Evolutionary conservation across 441 rosid species (phyloP).

Genomic region (Aleurites moluccanus): DNA sequence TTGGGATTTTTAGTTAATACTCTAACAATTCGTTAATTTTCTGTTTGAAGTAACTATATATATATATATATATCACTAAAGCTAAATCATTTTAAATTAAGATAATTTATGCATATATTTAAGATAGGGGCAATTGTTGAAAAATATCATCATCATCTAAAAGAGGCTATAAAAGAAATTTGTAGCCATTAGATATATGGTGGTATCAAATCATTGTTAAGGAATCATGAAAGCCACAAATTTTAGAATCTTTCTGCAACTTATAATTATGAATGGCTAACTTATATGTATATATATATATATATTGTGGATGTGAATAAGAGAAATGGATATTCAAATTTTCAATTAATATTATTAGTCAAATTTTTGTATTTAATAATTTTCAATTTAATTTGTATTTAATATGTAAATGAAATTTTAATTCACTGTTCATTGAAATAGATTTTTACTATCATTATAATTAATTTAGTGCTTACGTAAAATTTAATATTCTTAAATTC

Average conservation of each 20-base stretch:
- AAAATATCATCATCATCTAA: constrained; percentile 6
- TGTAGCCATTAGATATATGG: constrained; percentile 13
- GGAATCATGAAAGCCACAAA: constrained; percentile 19
- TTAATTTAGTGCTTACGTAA: too few species aligned
- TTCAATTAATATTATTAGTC: neutral
- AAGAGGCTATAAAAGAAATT: neutral
- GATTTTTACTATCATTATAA: too few species aligned
- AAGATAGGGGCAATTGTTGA: neutral
- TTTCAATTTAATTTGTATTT: too few species aligned
- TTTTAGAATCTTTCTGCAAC: constrained; percentile 16
- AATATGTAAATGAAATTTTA: too few species aligned
- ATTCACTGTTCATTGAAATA: too few species aligned
- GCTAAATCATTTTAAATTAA: neutral
- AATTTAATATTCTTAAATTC: too few species aligned
- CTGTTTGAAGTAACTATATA: too few species aligned
- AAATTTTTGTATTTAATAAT: too few species aligned
- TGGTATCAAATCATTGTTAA: constrained; percentile 28
- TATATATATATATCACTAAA: too few species aligned
- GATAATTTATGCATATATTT: neutral
- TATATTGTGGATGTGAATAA: neutral
- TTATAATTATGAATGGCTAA: neutral
- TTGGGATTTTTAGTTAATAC: neutral
- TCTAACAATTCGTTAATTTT: too few species aligned
- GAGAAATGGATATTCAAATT: neutral
- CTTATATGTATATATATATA: neutral